Evolutionary conservation across 306 rosid species (phyloP), one percentile per base, ranked within the genome.

Genomic region (Acmispon strigosus): DNA sequence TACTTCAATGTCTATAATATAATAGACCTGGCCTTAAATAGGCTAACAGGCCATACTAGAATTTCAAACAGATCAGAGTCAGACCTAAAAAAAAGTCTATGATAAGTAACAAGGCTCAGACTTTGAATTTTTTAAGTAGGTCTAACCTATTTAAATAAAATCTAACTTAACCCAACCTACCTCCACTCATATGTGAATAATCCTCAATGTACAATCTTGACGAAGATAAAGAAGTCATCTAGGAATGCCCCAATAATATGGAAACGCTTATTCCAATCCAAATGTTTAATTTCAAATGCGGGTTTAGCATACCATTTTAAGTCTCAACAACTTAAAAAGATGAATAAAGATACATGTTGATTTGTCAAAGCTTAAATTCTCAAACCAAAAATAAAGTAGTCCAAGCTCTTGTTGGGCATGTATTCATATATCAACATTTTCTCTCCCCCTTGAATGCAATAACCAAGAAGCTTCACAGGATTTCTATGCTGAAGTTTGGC

Each of bases 401-500:
- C 72, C 65, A 63, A 74, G 63, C 78, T 63, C 8, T 12, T 44
- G 63, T 64, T 64, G 2, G 11, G 55, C 72, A 74, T 74, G 72
- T 18, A 53, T 32, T 74, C 78, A 27, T 74, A 74, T 6, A 63
- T 53, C 47, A 63, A 43, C 15, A 63, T 5, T 52, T 61, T 74
- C 29, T 63, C 78, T 14, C 9, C 24, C 15, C 9, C 13, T 7
- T 42, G 64, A 53, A 63, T 53, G 56, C 71, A 74, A 15, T 37
- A 74, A 27, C 78, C 78, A 27, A 52, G 66, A 74, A 74, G 78
- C 32, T 74, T 74, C 29, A 74, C 78, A 42, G 63, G 78, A 63
- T 53, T 74, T 6, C 58, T 49, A 6, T 74, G 72, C 6, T 74
- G 72, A 7, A 74, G 72, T 37, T 74, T 63, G n/a, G 78, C 65